These are phyloP conservation scores for Isoetes taiwanensis DNA, from an alignment of 75 land plant genomes.

Conservation along the genomic window DNA sequence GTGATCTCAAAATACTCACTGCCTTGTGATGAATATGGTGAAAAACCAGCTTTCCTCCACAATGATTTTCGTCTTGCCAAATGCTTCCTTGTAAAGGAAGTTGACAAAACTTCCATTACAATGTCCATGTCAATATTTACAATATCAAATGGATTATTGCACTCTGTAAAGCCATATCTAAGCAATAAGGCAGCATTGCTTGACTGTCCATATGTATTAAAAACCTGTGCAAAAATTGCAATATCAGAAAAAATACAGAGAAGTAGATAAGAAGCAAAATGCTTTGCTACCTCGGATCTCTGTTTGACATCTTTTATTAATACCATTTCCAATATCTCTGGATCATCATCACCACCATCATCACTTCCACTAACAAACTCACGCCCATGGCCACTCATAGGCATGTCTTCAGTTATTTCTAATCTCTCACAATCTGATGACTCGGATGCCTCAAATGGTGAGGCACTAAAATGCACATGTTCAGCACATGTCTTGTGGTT, in stretches of 20 bases:
- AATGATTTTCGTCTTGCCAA: constrained; percentile 38
- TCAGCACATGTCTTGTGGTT: constrained; percentile 93
- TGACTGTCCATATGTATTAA: constrained; percentile 75
- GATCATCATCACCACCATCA: no score
- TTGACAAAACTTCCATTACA: constrained; percentile 33
- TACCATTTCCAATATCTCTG: constrained; percentile 54
- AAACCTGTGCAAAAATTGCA: constrained; percentile 57
- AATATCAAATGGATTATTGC: constrained; percentile 68
- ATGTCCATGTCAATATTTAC: constrained; percentile 63
- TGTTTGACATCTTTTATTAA: constrained; percentile 52
- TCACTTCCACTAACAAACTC: no score
- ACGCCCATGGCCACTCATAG: no score
- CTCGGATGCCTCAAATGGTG: no score
- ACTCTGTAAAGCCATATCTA: constrained; percentile 87
- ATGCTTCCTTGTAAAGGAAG: constrained; percentile 39
- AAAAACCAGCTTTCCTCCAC: constrained; percentile 57
- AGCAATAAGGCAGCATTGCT: constrained; percentile 87
- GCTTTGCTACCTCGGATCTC: constrained; percentile 66
- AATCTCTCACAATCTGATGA: no score
- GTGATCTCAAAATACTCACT: constrained; percentile 79
- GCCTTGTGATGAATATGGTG: constrained; percentile 46
- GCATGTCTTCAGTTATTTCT: not conserved
- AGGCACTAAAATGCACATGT: constrained; percentile 81
- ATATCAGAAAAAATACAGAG: no score
- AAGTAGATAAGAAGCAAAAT: no score